Base-by-base conservation (phyloP, 306 rosid genomes). In the Alnus rubra region DNA sequence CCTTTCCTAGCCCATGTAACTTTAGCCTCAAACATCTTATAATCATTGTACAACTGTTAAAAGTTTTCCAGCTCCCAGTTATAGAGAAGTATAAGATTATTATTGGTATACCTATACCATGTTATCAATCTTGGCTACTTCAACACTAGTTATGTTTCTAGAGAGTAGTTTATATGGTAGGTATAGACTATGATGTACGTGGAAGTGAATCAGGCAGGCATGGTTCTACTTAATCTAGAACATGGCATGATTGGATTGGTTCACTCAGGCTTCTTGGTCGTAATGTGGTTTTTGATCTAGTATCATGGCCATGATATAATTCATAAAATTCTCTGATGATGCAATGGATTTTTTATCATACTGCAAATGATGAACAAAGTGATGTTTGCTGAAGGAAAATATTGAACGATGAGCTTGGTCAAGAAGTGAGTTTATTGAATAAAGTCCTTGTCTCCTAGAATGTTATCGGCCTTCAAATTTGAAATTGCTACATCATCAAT, bases 351-450 rank as follows among this genome's bases (percentile, higher is more conserved):
- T 16, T 67, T 13, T 37, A 18, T 37, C n/a, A 3, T 8, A 37
- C 49, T 67, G 50, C 30, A 39, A 39, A 9, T 39, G 71, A 8
- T 39, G 42, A 42, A 67, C n/a, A 16, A 39, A 19, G n/a, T 37
- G 49, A 35, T 65, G 47, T 65, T 65, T 15, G 71, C 71, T 65
- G 50, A 16, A 42, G 71, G 49, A 65, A 65, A 37, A 2, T 65
- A 37, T 65, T 11, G 1, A 65, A 65, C 39, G 49, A 7, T 55
- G 58, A 35, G 5, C 71, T 30, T 76, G 12, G n/a, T 33, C 48
- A 18, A 50, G 53, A 67, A 68, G 5, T 23, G 55, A 23, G 54
- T 5, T 18, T 68, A 23, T 12, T 15, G 47, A 33, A 23, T 53
- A 4, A 54, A 39, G 2, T 33, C 16, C 39, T 35, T 0, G 12